These are phyloP conservation scores for Tricladium varicosporioides DNA, from an alignment of 2,329 filamentous ascomycete genomes.

Conservation along the genomic window DNA sequence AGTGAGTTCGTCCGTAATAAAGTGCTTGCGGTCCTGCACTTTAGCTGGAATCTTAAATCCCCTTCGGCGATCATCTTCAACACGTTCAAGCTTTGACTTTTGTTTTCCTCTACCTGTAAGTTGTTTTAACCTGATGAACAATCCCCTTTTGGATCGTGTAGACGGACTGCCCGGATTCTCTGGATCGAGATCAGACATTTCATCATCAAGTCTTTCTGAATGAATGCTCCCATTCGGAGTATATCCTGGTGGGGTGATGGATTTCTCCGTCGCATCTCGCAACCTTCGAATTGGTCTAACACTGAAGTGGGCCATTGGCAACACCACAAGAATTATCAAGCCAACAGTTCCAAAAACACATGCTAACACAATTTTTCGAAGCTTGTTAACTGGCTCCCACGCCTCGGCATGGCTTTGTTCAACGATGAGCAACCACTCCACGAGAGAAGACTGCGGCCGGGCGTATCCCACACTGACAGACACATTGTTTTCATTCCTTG, in stretches of 20 bases:
- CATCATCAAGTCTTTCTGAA: slow-evolving; percentile 27
- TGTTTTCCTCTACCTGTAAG: slow-evolving; percentile 24
- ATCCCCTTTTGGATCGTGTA: slow-evolving; percentile 32
- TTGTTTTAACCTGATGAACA: slow-evolving; percentile 29
- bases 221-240: slow-evolving; percentile 30
- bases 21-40: slow-evolving; percentile 72
- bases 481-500: slow-evolving; percentile 68
- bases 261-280: slow-evolving; percentile 32
- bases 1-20: slow-evolving; percentile 79
- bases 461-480: slow-evolving; percentile 80
- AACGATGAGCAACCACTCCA: slow-evolving; percentile 80
- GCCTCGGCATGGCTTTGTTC: slow-evolving; percentile 75
- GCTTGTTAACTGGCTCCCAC: slow-evolving; percentile 68
- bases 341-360: slow-evolving; percentile 84
- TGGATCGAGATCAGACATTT: slow-evolving; percentile 23
- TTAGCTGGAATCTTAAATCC: slow-evolving; percentile 82
- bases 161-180: slow-evolving; percentile 26
- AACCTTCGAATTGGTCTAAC: slow-evolving; percentile 61
- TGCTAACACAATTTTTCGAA: slow-evolving; percentile 78
- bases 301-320: slow-evolving; percentile 78
- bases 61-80: slow-evolving; percentile 38
- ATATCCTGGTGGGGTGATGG: slow-evolving; percentile 33
- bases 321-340: slow-evolving; percentile 66
- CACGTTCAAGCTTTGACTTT: slow-evolving; percentile 35
- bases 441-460: slow-evolving; percentile 62